Conservation (phyloP, 306 rosid species). For the Rosa persica region DNA sequence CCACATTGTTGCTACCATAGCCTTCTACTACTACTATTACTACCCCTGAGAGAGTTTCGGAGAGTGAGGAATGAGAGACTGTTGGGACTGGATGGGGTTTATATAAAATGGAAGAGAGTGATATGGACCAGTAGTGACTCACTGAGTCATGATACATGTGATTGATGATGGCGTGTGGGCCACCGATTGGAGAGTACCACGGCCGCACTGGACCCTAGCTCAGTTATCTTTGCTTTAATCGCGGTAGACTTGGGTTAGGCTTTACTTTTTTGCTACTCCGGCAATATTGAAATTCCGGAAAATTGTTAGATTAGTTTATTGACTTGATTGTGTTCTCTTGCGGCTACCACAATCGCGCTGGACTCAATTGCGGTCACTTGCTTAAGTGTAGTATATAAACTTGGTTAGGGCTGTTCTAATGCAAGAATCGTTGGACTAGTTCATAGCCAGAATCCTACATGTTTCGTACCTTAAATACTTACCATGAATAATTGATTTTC, state of each 20-base stretch:
- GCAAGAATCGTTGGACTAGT: not conserved
- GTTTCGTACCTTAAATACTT: no score
- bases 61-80: not conserved
- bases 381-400: no score
- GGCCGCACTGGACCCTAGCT: slow-evolving; percentile 10
- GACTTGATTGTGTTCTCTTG: no score
- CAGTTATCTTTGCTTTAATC: not conserved
- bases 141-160: slow-evolving; percentile 28
- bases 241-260: not conserved
- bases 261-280: no score
- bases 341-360: no score
- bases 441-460: not conserved
- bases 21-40: not conserved
- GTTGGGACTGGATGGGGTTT: slow-evolving; percentile 16
- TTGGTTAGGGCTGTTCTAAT: no score
- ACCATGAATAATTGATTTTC: no score
- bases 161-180: slow-evolving; percentile 35
- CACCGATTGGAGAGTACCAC: slow-evolving; percentile 18
- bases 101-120: slow-evolving; percentile 17
- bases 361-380: no score
- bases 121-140: not conserved
- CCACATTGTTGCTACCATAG: not conserved
- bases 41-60: slow-evolving; percentile 26
- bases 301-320: no score
- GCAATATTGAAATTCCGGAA: not conserved